Evolutionary conservation across 805 yeast genomes (phyloP).

Genomic region (Kuraishia molischiana): DNA sequence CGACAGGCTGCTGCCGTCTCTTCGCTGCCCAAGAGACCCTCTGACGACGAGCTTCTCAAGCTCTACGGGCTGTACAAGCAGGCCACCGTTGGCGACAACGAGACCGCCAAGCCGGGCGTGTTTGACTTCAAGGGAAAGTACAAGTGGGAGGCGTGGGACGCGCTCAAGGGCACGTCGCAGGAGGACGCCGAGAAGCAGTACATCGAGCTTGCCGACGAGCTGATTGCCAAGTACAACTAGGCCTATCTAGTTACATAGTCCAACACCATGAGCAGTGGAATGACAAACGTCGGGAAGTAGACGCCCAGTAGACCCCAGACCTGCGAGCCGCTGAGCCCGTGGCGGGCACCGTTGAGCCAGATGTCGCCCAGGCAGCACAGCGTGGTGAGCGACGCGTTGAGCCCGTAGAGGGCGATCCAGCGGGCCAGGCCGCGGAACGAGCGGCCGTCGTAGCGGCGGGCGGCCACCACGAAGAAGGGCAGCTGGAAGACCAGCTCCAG

Average conservation of each 20-base stretch:
- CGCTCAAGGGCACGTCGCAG: constrained; percentile 73
- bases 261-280: constrained; percentile 48
- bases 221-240: constrained; percentile 41
- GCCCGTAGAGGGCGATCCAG: constrained; percentile 53
- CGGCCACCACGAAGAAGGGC: constrained; percentile 59
- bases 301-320: constrained; percentile 34
- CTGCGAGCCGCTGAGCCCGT: constrained; percentile 29
- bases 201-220: constrained; percentile 57
- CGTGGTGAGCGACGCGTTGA: constrained; percentile 78
- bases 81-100: constrained; percentile 94
- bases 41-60: constrained; percentile 76
- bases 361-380: constrained; percentile 57
- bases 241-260: constrained; percentile 23
- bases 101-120: constrained; percentile 78
- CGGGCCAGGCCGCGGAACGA: neutral
- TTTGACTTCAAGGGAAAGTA: constrained; percentile 92
- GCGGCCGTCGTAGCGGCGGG: constrained; percentile 13
- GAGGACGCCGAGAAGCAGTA: constrained; percentile 86
- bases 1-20: constrained; percentile 81
- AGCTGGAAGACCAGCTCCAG: constrained; percentile 69
- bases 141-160: constrained; percentile 97
- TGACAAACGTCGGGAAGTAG: constrained; percentile 62
- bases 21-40: constrained; percentile 65
- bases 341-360: constrained; percentile 19
- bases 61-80: constrained; percentile 93